Percentiles rank a stretch among this genome's conserved stretches.
phyloP scores from a whole-genome alignment of 1,284 basidiomycete species.

The Tilletiopsis washingtonensis region DNA sequence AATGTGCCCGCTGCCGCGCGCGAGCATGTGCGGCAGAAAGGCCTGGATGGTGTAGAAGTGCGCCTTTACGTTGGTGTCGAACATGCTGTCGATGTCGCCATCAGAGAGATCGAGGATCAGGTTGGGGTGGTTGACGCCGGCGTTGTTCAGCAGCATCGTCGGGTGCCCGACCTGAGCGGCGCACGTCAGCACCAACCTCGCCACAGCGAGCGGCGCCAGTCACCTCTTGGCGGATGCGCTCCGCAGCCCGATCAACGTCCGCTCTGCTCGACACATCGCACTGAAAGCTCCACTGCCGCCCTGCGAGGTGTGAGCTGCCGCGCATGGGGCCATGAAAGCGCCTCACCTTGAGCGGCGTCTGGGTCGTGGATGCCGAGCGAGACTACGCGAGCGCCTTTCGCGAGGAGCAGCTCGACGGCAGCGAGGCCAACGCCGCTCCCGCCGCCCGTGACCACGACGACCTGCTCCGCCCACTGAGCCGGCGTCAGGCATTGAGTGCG shows the following conservation, averaged over 20 bases:
- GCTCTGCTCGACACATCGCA: no score
- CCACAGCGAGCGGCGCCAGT: no score
- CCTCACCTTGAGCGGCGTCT: no score
- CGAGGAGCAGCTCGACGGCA: no score
- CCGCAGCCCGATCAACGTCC: no score
- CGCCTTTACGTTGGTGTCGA: conserved; percentile 73
- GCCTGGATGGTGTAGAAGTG: conserved; percentile 84
- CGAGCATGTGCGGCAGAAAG: conserved; percentile 79
- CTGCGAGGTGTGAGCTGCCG: no score
- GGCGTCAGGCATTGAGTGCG: conserved; percentile 1
- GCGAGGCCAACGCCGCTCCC: background rate
- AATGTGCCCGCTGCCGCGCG: conserved; percentile 68
- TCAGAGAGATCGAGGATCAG: conserved; percentile 7
- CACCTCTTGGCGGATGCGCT: no score
- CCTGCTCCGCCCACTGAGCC: conserved; percentile 1
- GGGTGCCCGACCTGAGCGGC: background rate
- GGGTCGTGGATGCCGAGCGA: no score
- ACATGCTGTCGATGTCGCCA: conserved; percentile 50
- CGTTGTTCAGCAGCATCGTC: background rate
- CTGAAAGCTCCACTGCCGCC: no score
- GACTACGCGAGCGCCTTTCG: no score
- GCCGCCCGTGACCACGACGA: conserved; percentile 9
- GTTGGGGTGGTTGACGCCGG: conserved; percentile 6
- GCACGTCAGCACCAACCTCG: no score
- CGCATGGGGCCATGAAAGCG: no score